Evolutionary conservation across 108 stramenopile species (phyloP).

Genomic region (Cyclotella baltica): DNA sequence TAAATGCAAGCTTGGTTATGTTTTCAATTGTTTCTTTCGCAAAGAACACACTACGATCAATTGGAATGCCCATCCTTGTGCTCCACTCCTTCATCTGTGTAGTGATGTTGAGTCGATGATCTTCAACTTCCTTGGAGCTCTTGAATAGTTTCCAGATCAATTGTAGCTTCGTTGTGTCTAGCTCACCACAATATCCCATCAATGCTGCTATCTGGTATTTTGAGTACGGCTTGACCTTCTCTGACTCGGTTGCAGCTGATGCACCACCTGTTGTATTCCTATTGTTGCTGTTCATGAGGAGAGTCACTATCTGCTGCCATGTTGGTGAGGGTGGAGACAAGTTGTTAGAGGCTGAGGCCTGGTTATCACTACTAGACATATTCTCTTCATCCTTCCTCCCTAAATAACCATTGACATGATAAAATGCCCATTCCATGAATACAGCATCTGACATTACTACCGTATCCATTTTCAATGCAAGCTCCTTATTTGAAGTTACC

Average conservation of each 20-base stretch:
- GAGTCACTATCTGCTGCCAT: not conserved
- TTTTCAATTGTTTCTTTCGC: slow-evolving; percentile 15
- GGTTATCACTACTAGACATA: no score
- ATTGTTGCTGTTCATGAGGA: not conserved
- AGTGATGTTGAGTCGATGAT: not conserved
- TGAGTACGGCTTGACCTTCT: not conserved
- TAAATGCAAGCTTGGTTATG: slow-evolving; percentile 6
- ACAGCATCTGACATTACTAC: not conserved
- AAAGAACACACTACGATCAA: slow-evolving; percentile 9
- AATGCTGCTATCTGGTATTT: not conserved
- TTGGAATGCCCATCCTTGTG: not conserved
- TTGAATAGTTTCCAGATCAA: not conserved
- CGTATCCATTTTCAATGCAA: not conserved
- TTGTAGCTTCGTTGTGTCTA: not conserved
- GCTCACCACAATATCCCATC: not conserved
- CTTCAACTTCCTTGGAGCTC: not conserved
- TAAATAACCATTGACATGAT: no score
- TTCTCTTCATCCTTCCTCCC: no score
- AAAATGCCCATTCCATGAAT: not conserved
- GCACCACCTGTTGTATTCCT: not conserved
- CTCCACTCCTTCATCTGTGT: slow-evolving; percentile 8
- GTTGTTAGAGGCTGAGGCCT: not conserved
- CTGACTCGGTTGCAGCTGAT: not conserved
- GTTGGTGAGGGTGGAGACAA: not conserved
- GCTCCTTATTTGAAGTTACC: not conserved